Evolutionary conservation across 306 rosid species (phyloP).

Genomic region (Prunus campanulata): DNA sequence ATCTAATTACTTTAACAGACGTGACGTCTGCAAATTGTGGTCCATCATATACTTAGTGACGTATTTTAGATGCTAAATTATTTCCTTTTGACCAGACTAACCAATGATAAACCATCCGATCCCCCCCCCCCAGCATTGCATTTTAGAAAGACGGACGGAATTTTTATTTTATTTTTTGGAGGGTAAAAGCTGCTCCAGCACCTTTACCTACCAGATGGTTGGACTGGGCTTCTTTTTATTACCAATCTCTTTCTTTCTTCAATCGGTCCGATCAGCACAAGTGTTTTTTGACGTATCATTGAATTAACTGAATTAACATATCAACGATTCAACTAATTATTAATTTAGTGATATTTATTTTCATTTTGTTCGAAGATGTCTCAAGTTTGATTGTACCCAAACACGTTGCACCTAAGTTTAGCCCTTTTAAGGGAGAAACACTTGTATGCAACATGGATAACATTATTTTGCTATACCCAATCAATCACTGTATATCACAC

Average conservation of each 20-base stretch:
- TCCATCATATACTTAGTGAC: not conserved
- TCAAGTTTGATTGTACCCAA: not conserved
- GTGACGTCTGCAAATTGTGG: not conserved
- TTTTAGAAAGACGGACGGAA: too few relatives aligned
- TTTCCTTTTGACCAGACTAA: not conserved
- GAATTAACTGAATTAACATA: too few relatives aligned
- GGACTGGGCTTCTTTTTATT: too few relatives aligned
- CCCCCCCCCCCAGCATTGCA: too few relatives aligned
- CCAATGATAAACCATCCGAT: too few relatives aligned
- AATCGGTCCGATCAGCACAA: too few relatives aligned
- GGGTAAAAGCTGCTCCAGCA: too few relatives aligned
- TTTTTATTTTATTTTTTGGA: too few relatives aligned
- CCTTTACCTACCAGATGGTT: too few relatives aligned
- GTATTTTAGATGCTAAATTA: not conserved
- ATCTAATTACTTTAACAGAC: not conserved
- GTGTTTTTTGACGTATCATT: too few relatives aligned
- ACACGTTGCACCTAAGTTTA: too few relatives aligned
- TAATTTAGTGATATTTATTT: not conserved
- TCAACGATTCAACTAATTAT: not conserved
- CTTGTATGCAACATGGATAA: accelerated
- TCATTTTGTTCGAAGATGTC: not conserved
- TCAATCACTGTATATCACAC: accelerated
- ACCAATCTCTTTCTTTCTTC: too few relatives aligned
- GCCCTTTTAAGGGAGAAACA: accelerated
- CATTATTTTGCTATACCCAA: accelerated